Evolutionary conservation across 2,329 filamentous ascomycete genomes (phyloP).

Genomic region (Penicillium sclerotigenum): DNA sequence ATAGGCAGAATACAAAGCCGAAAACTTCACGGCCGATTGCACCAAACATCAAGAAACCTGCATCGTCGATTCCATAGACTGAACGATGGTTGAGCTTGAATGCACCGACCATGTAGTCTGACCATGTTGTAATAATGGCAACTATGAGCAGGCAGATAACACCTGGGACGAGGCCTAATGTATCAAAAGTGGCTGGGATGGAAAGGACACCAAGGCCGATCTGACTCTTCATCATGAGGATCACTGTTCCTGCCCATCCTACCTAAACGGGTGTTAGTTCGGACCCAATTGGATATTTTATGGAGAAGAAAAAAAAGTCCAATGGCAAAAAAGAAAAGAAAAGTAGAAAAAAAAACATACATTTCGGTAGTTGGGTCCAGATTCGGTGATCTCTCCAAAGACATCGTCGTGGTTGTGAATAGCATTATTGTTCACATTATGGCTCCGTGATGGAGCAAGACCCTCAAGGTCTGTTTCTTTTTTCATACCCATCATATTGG

Average conservation of each 20-base stretch:
- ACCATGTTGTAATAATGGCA: constrained; percentile 49
- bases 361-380: constrained; percentile 33
- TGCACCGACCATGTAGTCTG: constrained; percentile 45
- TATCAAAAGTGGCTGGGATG: constrained; percentile 47
- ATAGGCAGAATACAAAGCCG: constrained; percentile 7
- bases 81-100: constrained; percentile 56
- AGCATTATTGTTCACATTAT: not conserved
- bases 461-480: constrained; percentile 4
- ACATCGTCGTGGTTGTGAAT: constrained; percentile 28
- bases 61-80: constrained; percentile 58
- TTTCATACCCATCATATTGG: constrained; percentile 2
- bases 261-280: constrained; percentile 25
- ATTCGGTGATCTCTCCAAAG: constrained; percentile 37
- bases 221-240: constrained; percentile 48
- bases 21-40: constrained; percentile 51
- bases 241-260: constrained; percentile 45
- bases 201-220: constrained; percentile 51
- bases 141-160: constrained; percentile 44
- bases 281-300: not conserved
- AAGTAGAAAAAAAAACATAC: constrained; percentile 10
- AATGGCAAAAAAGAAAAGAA: not conserved
- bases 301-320: not conserved
- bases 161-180: constrained; percentile 50
- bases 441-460: not conserved
- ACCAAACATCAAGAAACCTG: constrained; percentile 54